phyloP scores from a whole-genome alignment of 257 asterid species.

The Solanum corneliomulleri region DNA sequence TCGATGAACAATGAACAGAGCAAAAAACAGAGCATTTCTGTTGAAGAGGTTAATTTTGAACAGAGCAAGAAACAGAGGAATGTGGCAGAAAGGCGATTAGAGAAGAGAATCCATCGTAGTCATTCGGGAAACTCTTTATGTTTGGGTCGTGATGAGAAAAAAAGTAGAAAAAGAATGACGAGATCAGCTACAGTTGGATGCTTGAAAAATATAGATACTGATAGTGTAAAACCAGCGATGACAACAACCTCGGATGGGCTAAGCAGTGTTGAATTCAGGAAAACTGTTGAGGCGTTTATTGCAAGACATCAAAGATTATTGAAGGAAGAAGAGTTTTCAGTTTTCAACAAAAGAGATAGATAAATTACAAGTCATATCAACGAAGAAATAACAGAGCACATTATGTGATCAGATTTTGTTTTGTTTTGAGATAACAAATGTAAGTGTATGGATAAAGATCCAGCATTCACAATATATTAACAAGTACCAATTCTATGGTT shows the following conservation, averaged over 20 bases:
- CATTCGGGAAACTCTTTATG: slow-evolving; percentile 23
- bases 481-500: too few relatives aligned
- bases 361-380: not conserved
- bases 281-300: slow-evolving; percentile 61
- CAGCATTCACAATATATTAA: not conserved
- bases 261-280: slow-evolving; percentile 70
- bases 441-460: not conserved
- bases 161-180: slow-evolving; percentile 23
- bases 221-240: not conserved
- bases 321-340: slow-evolving; percentile 49
- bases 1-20: not conserved
- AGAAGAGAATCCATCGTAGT: slow-evolving; percentile 16
- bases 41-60: not conserved
- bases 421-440: not conserved
- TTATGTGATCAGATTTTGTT: not conserved
- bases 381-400: not conserved
- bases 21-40: not conserved
- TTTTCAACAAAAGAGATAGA: not conserved
- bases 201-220: slow-evolving; percentile 4
- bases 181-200: slow-evolving; percentile 39
- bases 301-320: slow-evolving; percentile 61
- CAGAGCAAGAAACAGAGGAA: not conserved
- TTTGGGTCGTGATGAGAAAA: slow-evolving; percentile 2
- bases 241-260: slow-evolving; percentile 24
- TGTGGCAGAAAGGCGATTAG: not conserved